Base-by-base conservation (phyloP, 1,284 basidiomycete species). In the Malassezia brasiliensis region DNA sequence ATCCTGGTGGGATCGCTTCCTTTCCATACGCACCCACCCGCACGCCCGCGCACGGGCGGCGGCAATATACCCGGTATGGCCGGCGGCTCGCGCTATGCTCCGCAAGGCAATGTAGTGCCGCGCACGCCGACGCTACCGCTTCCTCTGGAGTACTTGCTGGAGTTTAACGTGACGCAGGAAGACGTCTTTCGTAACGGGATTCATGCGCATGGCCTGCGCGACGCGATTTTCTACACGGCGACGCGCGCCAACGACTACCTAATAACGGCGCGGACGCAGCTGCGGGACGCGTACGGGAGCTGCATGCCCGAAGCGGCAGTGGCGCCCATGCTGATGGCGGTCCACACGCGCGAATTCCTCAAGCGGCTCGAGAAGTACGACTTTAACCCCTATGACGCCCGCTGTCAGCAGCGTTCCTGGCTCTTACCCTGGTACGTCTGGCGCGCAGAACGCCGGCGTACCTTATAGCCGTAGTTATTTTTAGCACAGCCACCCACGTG, bases 231-330 rank as follows among this genome's bases (percentile, higher is more conserved):
- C 72, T 86, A 90, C 68, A 85, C 93, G 72, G 90, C 90, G 15
- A 88, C 86, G 10, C 77, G 87, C 17, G 90, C 89, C 37, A 90
- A 93, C 77, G 89, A 93, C 77, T 86, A 96, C 76, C 75, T 96
- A 61, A 79, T 85, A 64, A 90, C 88, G 2, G 88, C 89, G 2
- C 81, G 87, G 40, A 81, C 83, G 51, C 83, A 86, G 80, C 81
- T 91, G 68, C 81, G 82, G 63, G 79, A 82, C 25, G 64, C 64
- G 46, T 80, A 78, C 58, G 81, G 77, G 32, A 82, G 81, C 25
- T 82, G 78, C 65, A 81, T 88, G 44, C 86, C 86, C 12, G 64
- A 59, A 28, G 77, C 76, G 50, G 86, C 82, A 25, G 81, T 88
- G 79, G 85, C 87, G 3, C 79, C 90, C 25, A 88, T 94, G 76